Evolutionary conservation across 345 rosid species (phyloP), one percentile per base, ranked within the genome.

Genomic region (Rubroshorea leprosula): DNA sequence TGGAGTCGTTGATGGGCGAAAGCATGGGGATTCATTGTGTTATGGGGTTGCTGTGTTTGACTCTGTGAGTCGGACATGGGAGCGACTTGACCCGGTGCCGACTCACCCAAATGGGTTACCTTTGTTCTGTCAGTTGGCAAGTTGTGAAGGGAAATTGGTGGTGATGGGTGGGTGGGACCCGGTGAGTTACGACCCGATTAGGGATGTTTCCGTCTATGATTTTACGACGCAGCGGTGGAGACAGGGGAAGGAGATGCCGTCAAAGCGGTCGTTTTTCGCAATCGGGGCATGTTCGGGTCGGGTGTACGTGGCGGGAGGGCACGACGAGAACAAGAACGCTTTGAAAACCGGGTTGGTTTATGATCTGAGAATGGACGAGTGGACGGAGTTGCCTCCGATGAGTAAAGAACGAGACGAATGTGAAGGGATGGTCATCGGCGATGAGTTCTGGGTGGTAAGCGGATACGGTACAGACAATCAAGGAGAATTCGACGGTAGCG

Each of bases 111-210:
- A 64, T 53, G 89, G 89, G 39, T 73, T 86, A 26, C 89, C 87
- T 4, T 57, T 83, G 76, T 86, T 83, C 57, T 81, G 82, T 67
- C 83, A 78, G 48, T 24, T 81, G 53, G 78, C 77, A 3, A 66
- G 87, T 44, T 72, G 71, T 24, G 90, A 78, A 21, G 83, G 84
- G 55, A 72, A 76, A 74, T 77, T 86, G 13, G 76, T 81, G 23
- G 64, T 81, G 17, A 60, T 83, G 78, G 94, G 90, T 23, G 90
- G 85, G 20, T 86, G 94, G 89, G 78, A 83, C 62, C 89, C 84
- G 20, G 73, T 19, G 47, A 77, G 60, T 41, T 85, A 83, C 62
- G 77, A 76, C 29, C 84, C 83, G 21, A 63, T 81, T 51, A 65
- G 68, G 13, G 76, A 71, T 47, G 85, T 86, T 23, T 81, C 72